A percentile compares a stretch with the other conserved stretches of the same genome.
Evolutionary conservation across 495 filamentous ascomycete species (phyloP).

Genomic region (Astrothelium subdiscretum): DNA sequence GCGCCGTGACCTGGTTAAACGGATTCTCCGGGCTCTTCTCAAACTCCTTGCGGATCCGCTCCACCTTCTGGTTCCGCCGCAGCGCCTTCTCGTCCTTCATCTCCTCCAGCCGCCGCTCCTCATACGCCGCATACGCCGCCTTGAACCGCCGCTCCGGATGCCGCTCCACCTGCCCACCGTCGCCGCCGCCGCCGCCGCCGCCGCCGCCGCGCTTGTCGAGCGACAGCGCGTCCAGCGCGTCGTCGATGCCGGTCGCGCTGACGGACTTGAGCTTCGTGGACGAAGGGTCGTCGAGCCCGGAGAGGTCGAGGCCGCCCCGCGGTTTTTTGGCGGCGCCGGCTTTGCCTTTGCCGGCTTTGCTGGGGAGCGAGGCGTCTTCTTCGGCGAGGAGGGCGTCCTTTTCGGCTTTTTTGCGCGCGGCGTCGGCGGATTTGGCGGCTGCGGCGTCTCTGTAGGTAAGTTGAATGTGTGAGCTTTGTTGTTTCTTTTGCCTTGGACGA

Average conservation of each 20-base stretch:
- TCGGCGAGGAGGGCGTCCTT: conserved; percentile 69
- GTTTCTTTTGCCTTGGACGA: too few relatives aligned
- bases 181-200: conserved; percentile 24
- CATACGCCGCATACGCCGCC: conserved; percentile 78
- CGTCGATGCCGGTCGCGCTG: conserved; percentile 78
- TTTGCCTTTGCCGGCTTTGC: conserved; percentile 44
- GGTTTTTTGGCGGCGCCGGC: conserved; percentile 58
- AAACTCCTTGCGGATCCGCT: conserved; percentile 77
- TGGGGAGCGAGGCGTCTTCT: conserved; percentile 58
- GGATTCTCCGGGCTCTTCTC: conserved; percentile 87
- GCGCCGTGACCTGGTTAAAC: conserved; percentile 67
- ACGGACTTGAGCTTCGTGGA: conserved; percentile 41
- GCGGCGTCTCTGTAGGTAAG: conserved; percentile 55
- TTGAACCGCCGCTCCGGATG: conserved; percentile 79
- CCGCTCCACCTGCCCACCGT: conserved; percentile 57
- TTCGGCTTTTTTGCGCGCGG: conserved; percentile 78
- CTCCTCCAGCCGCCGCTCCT: conserved; percentile 74
- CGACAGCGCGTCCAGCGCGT: conserved; percentile 73
- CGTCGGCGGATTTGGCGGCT: conserved; percentile 75
- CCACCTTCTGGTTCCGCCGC: conserved; percentile 66
- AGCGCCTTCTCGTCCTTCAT: conserved; percentile 74
- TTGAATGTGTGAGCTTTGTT: neutral
- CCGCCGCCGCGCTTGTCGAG: conserved; percentile 38
- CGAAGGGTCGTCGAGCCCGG: conserved; percentile 34
- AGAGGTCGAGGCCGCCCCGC: conserved; percentile 50